Evolutionary conservation across 169 alveolate species (phyloP), one percentile per base, ranked within the genome.

Genomic region (Pseudocohnilembus persalinus): DNA sequence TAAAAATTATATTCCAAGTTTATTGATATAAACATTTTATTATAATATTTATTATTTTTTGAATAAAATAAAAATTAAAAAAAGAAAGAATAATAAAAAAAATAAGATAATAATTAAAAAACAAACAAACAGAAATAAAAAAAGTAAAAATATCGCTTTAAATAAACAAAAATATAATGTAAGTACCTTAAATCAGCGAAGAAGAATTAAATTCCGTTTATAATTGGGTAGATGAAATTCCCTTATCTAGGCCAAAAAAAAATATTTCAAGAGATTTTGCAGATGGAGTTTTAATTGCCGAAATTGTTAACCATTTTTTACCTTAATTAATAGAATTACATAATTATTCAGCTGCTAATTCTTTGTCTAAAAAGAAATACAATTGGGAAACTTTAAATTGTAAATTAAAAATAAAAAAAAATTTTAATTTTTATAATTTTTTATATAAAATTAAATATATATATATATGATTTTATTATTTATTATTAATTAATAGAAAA

Each of bases 251-350:
- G 64, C 97, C 96, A 28, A 96, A 96, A 85, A 83, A 94, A 65
- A 93, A 95, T 78, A 95, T 96, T n/a, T 91, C 94, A 64, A 92
- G 97, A 84, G 98, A 96, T 85, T 96, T 96, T 82, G 92, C 97
- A 31, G 98, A 96, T 76, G 98, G 96, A 83, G 96, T 94, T 77
- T 77, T 95, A 73, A 86, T 96, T 90, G 98, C 98, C n/a, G 98
- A 96, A 90, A 91, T 96, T 32, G 93, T 94, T 24, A 85, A 91
- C 84, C 93, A 93, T 82, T 94, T 90, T 83, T 83, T 91, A 63
- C 98, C 98, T 0, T 88, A 91, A 83, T 29, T 94, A 29, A 96
- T 94, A 20, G 98, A 96, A 72, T 83, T 95, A 75, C 98, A 95
- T 88, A 94, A 96, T 88, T 96, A 96, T 90, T 91, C 96, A 0